phyloP scores from a whole-genome alignment of 352 stramenopile genomes.

The Globisporangium canariense region DNA sequence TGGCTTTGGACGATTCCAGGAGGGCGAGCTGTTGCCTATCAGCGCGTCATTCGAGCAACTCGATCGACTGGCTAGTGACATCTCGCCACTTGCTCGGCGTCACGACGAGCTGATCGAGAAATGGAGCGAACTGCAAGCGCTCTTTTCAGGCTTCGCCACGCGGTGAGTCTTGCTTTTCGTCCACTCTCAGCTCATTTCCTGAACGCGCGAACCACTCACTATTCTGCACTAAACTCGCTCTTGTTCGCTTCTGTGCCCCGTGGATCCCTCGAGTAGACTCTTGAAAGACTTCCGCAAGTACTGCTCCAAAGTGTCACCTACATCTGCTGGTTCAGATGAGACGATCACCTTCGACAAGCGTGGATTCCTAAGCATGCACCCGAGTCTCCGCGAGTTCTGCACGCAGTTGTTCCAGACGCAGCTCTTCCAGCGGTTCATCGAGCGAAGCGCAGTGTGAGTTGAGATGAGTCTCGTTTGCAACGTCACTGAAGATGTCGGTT shows the following conservation, averaged over 20 bases:
- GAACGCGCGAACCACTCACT: not conserved
- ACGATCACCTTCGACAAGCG: conserved; percentile 45
- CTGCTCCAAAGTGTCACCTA: conserved; percentile 24
- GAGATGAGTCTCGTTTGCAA: conserved; percentile 7
- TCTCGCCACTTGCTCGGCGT: conserved; percentile 20
- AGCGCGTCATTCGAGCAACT: conserved; percentile 16
- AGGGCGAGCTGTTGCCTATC: conserved; percentile 19
- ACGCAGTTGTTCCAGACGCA: conserved; percentile 71
- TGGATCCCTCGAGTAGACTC: not conserved
- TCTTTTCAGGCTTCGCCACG: conserved; percentile 52
- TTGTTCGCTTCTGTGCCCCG: not conserved
- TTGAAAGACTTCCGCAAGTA: conserved; percentile 64
- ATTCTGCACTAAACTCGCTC: not conserved
- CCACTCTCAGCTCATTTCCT: not conserved
- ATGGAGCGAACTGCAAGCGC: conserved; percentile 50
- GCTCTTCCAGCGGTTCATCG: conserved; percentile 68
- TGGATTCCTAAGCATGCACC: conserved; percentile 51
- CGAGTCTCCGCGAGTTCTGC: conserved; percentile 59
- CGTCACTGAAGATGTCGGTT: not conserved
- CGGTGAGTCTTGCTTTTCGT: conserved; percentile 27
- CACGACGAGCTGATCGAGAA: conserved; percentile 58
- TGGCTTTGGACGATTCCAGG: conserved; percentile 23
- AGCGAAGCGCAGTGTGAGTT: conserved; percentile 30
- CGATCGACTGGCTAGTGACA: conserved; percentile 26
- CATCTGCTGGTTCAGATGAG: conserved; percentile 7